These are phyloP conservation scores for Gypsophila paniculata DNA, from an alignment of 179 eudicot genomes.

Conservation along the genomic window DNA sequence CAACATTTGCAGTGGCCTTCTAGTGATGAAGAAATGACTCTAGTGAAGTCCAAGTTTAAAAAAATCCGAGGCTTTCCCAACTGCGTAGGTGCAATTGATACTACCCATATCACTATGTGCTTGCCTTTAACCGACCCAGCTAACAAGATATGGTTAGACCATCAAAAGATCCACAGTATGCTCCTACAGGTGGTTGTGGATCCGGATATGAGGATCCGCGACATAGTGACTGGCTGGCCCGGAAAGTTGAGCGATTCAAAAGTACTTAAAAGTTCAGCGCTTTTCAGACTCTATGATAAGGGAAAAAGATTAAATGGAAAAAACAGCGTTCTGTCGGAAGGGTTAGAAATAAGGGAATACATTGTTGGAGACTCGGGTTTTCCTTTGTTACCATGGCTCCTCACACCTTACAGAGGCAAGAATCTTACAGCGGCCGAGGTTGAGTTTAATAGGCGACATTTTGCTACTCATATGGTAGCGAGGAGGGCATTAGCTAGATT, in stretches of 20 bases:
- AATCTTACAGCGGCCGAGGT: constrained; percentile 35
- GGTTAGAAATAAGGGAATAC: constrained; percentile 56
- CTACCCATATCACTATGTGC: constrained; percentile 66
- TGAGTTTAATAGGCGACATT: constrained; percentile 63
- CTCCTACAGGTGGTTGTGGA: constrained; percentile 84
- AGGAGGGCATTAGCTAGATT: constrained; percentile 58
- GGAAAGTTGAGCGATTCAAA: constrained; percentile 61
- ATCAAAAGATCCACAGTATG: constrained; percentile 71
- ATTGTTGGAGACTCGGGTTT: constrained; percentile 69
- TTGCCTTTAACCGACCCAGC: constrained; percentile 49
- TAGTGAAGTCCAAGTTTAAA: constrained; percentile 63
- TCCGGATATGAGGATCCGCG: constrained; percentile 68
- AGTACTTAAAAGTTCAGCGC: constrained; percentile 55
- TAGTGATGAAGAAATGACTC: constrained; percentile 40
- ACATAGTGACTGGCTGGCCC: constrained; percentile 74
- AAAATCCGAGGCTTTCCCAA: constrained; percentile 69
- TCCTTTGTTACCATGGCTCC: constrained; percentile 74
- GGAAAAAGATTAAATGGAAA: constrained; percentile 64
- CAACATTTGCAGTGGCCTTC: constrained; percentile 81
- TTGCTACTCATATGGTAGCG: constrained; percentile 63
- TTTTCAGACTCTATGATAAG: constrained; percentile 51
- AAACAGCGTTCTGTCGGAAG: constrained; percentile 36
- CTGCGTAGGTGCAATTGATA: constrained; percentile 82
- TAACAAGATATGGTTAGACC: constrained; percentile 66
- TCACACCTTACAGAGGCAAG: constrained; percentile 68